These are phyloP conservation scores for Dactylonectria macrodidyma DNA, from an alignment of 2,329 filamentous ascomycete genomes.

Conservation along the genomic window DNA sequence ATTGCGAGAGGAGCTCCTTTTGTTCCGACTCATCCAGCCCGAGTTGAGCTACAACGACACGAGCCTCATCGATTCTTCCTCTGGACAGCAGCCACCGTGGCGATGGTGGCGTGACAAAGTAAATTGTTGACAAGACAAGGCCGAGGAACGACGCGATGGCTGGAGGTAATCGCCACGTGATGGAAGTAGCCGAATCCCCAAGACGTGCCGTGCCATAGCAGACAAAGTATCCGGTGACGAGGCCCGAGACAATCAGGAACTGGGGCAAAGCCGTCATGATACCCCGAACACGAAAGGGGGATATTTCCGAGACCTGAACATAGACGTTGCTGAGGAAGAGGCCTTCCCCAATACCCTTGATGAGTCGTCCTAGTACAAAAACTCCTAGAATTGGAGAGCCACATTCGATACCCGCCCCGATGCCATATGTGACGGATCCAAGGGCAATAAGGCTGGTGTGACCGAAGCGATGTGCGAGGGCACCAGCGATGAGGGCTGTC, in stretches of 20 bases:
- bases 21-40: conserved; percentile 60
- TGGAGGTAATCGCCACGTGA: conserved; percentile 71
- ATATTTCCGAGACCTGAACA: conserved; percentile 72
- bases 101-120: conserved; percentile 62
- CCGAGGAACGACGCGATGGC: conserved; percentile 55
- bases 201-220: conserved; percentile 70
- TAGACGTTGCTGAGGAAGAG: conserved; percentile 67
- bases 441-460: conserved; percentile 66
- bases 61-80: conserved; percentile 61
- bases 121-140: conserved; percentile 47
- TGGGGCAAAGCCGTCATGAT: conserved; percentile 68
- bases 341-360: conserved; percentile 72
- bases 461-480: conserved; percentile 68
- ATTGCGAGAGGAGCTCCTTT: conserved; percentile 54
- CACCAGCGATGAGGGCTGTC: conserved; percentile 71
- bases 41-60: conserved; percentile 55
- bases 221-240: conserved; percentile 71
- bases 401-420: conserved; percentile 64
- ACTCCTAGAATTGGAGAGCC: conserved; percentile 58
- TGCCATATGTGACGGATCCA: conserved; percentile 66
- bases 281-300: conserved; percentile 65
- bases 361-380: conserved; percentile 68
- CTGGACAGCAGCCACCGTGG: conserved; percentile 69
- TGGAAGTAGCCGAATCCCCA: conserved; percentile 51
- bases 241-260: conserved; percentile 65